These are phyloP conservation scores for Gryganskiella cystojenkinii DNA, from an alignment of 192 early-diverging fungal genomes.

Conservation along the genomic window DNA sequence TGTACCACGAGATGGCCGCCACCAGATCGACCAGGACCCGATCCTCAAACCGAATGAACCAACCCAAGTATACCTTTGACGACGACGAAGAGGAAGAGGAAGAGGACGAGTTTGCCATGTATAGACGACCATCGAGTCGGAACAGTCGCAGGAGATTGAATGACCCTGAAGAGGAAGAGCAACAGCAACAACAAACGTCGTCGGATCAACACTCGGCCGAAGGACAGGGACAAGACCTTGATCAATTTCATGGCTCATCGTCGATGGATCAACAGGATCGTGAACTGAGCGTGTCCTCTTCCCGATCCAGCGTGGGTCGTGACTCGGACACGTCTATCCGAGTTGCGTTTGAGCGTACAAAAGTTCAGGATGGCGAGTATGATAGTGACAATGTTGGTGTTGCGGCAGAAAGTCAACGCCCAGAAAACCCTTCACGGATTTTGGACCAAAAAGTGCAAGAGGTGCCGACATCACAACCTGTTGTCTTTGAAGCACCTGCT, in stretches of 20 bases:
- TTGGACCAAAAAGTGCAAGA: too few species aligned
- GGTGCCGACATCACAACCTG: too few species aligned
- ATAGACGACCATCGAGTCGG: conserved; percentile 28
- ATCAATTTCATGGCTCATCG: neutral
- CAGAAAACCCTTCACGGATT: too few species aligned
- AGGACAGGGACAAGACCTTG: neutral
- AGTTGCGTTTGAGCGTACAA: conserved; percentile 26
- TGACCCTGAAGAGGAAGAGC: neutral
- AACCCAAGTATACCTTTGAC: conserved; percentile 41
- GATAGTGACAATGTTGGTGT: neutral
- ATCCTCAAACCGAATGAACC: conserved; percentile 39
- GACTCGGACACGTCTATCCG: conserved; percentile 42
- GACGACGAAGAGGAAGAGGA: conserved; percentile 43
- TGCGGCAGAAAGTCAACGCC: too few species aligned
- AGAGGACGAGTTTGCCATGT: conserved; percentile 30
- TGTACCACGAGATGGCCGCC: conserved; percentile 40
- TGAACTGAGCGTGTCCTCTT: neutral
- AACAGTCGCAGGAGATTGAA: too few species aligned
- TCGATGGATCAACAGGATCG: neutral
- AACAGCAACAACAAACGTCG: neutral
- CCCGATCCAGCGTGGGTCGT: conserved; percentile 32
- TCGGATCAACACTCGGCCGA: neutral
- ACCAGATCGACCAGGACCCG: conserved; percentile 43
- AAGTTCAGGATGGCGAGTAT: conserved; percentile 6
- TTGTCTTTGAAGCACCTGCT: neutral